Base-by-base conservation (phyloP, 805 yeast species). In the Priceomyces castillae region DNA sequence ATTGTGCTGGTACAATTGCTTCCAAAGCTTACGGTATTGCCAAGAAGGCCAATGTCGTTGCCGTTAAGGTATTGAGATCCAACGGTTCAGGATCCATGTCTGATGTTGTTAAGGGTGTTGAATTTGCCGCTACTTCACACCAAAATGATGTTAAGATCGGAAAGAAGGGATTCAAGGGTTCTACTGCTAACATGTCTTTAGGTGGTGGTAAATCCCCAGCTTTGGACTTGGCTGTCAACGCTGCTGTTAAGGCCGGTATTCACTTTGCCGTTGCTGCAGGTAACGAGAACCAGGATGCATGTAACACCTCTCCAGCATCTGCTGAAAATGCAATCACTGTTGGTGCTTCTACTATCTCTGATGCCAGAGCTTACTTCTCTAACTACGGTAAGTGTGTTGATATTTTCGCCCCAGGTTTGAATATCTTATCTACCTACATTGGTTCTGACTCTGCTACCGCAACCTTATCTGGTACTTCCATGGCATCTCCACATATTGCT, bases 201-300 rank as follows among this genome's bases (percentile, higher is more conserved):
- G 96, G 96, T 58, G 97, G 97, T 63, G 95, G 95, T 57, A 84
- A 82, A 59, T 86, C 96, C 2, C 86, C 89, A 40, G 82, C 96
- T 7, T 77, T 90, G 54, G 95, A 89, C 60, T 56, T 82, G 64
- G 96, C 96, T 44, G 95, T 87, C 37, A 81, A 87, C 54, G 96
- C 96, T 36, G 97, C 95, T 31, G 89, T 87, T 39, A 76, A 79
- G 50, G 86, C 90, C 25, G 97, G 97, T 56, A 69, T 92, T 46
- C 94, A 88, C 62, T 85, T 92, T 63, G 95, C 96, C 30, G 96
- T 89, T 51, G 97, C 98, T 40, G 97, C 97, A 23, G 98, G 97
- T 70, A 90, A 92, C 65, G 95, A 86, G 61, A 84, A 86, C 62
- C 86, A 82, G 55, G 95, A 90, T 64, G 96, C 98, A 43, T 92